phyloP scores from a whole-genome alignment of 2,329 filamentous ascomycete species.

The Cordyceps militaris region DNA sequence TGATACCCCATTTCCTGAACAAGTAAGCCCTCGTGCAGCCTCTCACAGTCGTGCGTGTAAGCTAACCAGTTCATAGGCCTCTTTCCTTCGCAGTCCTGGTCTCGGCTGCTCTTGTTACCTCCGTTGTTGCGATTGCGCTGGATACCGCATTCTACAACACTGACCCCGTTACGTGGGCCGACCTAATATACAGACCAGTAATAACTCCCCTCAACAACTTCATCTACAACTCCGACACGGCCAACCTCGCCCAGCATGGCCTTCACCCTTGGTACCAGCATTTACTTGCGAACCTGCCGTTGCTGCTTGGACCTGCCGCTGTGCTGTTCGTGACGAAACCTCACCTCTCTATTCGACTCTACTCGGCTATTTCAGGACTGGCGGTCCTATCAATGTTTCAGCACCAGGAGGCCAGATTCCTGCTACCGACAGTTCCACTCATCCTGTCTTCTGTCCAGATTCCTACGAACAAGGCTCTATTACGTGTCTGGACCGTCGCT shows the following conservation, averaged over 20 bases:
- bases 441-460: conserved; percentile 66
- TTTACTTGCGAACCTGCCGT: conserved; percentile 60
- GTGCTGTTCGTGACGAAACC: conserved; percentile 52
- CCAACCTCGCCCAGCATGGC: conserved; percentile 68
- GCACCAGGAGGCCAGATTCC: conserved; percentile 74
- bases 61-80: conserved; percentile 36
- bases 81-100: conserved; percentile 56
- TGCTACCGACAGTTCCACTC: conserved; percentile 69
- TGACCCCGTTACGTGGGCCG: conserved; percentile 55
- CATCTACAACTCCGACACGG: conserved; percentile 61
- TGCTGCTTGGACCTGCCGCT: conserved; percentile 64
- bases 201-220: conserved; percentile 75
- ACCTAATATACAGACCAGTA: conserved; percentile 57
- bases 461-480: conserved; percentile 45
- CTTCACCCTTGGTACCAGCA: conserved; percentile 76
- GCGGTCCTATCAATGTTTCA: conserved; percentile 65
- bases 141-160: conserved; percentile 80
- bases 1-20: conserved; percentile 78
- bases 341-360: conserved; percentile 54
- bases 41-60: not conserved
- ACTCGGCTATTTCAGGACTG: conserved; percentile 67
- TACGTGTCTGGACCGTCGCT: conserved; percentile 48
- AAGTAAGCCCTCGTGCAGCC: conserved; percentile 49
- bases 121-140: conserved; percentile 65
- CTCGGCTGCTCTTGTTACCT: conserved; percentile 58